A percentile compares a stretch with the other conserved stretches of the same genome.
Evolutionary conservation across 352 stramenopile genomes (phyloP).

Genomic region (Elongisporangium anandrum): DNA sequence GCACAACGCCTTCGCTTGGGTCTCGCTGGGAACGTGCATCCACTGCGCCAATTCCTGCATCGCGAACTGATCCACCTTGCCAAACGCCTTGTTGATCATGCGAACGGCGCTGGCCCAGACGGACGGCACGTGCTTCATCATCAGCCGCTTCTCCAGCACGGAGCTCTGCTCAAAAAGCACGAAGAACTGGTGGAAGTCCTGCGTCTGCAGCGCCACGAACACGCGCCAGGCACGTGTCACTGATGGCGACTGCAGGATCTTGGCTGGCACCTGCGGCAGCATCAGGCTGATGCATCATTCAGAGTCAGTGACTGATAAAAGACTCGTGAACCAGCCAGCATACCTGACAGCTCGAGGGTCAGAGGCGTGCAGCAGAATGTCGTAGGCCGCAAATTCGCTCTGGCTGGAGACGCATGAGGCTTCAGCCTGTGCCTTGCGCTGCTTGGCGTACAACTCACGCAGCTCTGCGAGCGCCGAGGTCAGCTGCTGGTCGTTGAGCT

Average conservation of each 20-base stretch:
- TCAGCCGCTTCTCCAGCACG: slow-evolving; percentile 33
- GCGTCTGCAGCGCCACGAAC: slow-evolving; percentile 53
- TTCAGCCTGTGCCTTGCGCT: background rate
- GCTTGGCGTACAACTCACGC: slow-evolving; percentile 26
- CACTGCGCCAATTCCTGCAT: slow-evolving; percentile 33
- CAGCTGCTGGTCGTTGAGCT: slow-evolving; percentile 67
- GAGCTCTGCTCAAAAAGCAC: slow-evolving; percentile 19
- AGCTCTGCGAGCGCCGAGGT: slow-evolving; percentile 54
- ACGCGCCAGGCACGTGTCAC: slow-evolving; percentile 33
- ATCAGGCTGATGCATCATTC: slow-evolving; percentile 13
- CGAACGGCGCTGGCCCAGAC: slow-evolving; percentile 29
- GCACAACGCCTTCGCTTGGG: slow-evolving; percentile 29
- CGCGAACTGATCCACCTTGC: slow-evolving; percentile 52
- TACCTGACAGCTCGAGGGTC: slow-evolving; percentile 37
- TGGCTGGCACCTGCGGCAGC: slow-evolving; percentile 26
- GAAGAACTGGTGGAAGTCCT: slow-evolving; percentile 35
- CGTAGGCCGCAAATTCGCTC: slow-evolving; percentile 48
- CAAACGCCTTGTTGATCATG: slow-evolving; percentile 59
- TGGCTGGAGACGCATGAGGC: slow-evolving; percentile 2
- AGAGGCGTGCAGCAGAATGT: slow-evolving; percentile 54
- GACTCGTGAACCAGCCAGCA: background rate
- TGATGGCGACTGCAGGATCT: slow-evolving; percentile 5
- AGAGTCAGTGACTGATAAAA: background rate
- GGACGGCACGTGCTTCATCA: slow-evolving; percentile 31
- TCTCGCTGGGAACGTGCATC: slow-evolving; percentile 15